These are phyloP conservation scores for Tulasnella sp. DNA, from an alignment of 768 basidiomycete genomes.

Conservation along the genomic window DNA sequence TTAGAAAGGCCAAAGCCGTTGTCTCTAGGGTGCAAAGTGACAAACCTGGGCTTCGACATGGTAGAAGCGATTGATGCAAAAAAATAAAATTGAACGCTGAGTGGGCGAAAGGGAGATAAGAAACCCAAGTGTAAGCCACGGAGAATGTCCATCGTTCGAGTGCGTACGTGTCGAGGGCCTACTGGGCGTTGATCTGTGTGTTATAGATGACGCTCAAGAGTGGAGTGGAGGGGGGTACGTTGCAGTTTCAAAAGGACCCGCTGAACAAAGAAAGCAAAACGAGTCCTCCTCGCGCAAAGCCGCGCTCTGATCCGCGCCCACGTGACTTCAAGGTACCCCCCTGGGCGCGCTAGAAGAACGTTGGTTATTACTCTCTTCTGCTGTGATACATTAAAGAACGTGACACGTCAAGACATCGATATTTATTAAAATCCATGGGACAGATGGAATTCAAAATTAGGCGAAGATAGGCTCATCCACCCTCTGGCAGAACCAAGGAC, in stretches of 20 bases:
- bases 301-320: neutral
- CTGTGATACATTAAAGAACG: neutral
- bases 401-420: no score
- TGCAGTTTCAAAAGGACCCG: neutral
- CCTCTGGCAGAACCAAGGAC: no score
- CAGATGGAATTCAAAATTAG: no score
- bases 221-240: neutral
- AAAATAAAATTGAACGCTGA: neutral
- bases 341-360: neutral
- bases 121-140: neutral
- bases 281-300: no score
- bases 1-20: neutral
- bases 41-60: neutral
- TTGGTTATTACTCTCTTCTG: neutral
- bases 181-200: neutral
- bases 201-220: neutral
- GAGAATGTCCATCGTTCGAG: neutral
- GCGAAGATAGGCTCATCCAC: no score
- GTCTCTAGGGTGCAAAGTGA: neutral
- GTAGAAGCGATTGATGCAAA: neutral
- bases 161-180: neutral
- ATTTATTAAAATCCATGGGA: no score
- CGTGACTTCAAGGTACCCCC: neutral
- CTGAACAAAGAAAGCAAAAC: neutral
- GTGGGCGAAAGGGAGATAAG: neutral